These are phyloP conservation scores for Thymus mandschuricus DNA, from an alignment of 257 asterid species.

Conservation along the genomic window DNA sequence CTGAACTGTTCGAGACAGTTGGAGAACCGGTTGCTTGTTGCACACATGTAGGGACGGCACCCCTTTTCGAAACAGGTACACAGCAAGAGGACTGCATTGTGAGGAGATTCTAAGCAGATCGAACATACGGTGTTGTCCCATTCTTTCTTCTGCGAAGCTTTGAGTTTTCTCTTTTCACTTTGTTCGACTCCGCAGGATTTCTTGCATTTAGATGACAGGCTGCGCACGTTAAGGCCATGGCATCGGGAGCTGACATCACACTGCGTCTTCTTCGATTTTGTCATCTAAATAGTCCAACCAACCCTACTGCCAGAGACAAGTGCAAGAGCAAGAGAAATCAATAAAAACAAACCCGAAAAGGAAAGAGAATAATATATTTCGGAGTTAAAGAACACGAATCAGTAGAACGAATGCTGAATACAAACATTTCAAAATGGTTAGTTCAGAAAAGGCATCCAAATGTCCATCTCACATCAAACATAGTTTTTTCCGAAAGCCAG, in stretches of 20 bases:
- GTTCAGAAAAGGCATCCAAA: neutral
- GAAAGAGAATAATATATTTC: neutral
- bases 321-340: neutral
- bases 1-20: constrained; percentile 76
- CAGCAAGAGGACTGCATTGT: constrained; percentile 73
- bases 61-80: constrained; percentile 73
- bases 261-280: constrained; percentile 43
- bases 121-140: constrained; percentile 64
- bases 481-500: neutral
- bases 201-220: constrained; percentile 31
- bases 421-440: neutral
- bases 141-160: constrained; percentile 50
- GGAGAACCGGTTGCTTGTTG: constrained; percentile 63
- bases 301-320: constrained; percentile 2
- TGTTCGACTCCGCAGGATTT: constrained; percentile 26
- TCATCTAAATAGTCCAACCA: constrained; percentile 32
- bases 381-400: neutral
- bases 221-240: constrained; percentile 28
- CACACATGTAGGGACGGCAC: constrained; percentile 85
- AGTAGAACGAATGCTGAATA: no score
- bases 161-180: constrained; percentile 10
- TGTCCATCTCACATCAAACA: neutral
- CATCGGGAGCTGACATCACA: constrained; percentile 24
- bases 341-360: neutral
- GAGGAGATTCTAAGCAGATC: constrained; percentile 76